These are phyloP conservation scores for Manihot esculenta DNA, from an alignment of 441 rosid species.

Conservation along the genomic window DNA sequence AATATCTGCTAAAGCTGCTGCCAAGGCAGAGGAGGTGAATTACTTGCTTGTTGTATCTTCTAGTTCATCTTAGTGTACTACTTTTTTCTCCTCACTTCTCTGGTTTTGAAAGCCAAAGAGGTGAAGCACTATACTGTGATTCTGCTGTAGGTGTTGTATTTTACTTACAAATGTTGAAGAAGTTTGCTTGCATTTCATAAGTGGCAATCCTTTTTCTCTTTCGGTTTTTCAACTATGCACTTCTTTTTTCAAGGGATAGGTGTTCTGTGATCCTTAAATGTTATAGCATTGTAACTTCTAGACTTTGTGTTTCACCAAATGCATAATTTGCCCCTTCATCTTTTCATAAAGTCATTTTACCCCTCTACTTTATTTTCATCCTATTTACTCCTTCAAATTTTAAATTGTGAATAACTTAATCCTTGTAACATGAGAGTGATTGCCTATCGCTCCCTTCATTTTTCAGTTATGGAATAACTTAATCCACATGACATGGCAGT, in stretches of 20 bases:
- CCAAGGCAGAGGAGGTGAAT: conserved; percentile 79
- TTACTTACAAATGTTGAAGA: neutral
- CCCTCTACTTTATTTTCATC: too few relatives aligned
- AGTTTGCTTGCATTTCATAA: neutral
- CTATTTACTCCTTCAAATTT: too few relatives aligned
- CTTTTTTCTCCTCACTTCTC: neutral
- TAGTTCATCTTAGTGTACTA: too few relatives aligned
- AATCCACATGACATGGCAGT: too few relatives aligned
- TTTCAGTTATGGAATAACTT: too few relatives aligned
- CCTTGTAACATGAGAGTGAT: too few relatives aligned
- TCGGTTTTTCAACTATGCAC: neutral
- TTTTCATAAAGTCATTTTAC: too few relatives aligned
- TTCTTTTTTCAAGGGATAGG: neutral
- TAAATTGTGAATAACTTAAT: too few relatives aligned
- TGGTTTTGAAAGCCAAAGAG: neutral
- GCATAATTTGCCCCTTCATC: too few relatives aligned
- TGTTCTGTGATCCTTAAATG: conserved; percentile 2
- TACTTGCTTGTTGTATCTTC: conserved; percentile 5
- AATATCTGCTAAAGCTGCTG: conserved; percentile 74
- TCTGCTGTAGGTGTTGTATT: neutral
- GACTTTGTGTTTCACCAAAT: neutral
- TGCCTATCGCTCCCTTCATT: too few relatives aligned
- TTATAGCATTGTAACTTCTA: neutral
- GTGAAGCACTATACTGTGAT: neutral
- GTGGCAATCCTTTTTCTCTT: neutral